phyloP scores from a whole-genome alignment of 73 alveolate genomes.

The Paramecium sexaurelia region DNA sequence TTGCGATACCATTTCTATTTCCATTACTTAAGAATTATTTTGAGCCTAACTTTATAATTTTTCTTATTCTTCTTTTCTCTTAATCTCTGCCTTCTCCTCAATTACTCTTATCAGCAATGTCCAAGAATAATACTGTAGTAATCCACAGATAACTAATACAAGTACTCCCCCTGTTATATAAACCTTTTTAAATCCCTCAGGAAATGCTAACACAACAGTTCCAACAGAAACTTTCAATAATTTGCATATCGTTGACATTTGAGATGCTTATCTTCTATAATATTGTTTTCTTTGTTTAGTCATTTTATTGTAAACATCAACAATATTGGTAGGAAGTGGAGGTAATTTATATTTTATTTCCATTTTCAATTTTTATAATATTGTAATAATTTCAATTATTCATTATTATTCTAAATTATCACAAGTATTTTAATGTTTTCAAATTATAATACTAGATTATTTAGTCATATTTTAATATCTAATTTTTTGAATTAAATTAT shows the following conservation, averaged over 20 bases:
- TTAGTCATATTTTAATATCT: too few species aligned
- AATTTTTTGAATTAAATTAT: too few species aligned
- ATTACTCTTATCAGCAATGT: not conserved
- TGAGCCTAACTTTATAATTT: not conserved
- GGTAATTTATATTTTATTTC: conserved; percentile 43
- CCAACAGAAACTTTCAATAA: conserved; percentile 44
- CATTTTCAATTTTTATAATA: not conserved
- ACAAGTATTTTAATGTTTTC: too few species aligned
- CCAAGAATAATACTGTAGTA: conserved; percentile 47
- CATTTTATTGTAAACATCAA: not conserved
- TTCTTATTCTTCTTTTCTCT: not conserved
- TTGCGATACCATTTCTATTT: not conserved
- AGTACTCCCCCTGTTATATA: conserved; percentile 11
- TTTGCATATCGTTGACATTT: conserved; percentile 48
- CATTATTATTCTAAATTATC: too few species aligned
- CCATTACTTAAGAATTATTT: not conserved
- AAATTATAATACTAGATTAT: too few species aligned
- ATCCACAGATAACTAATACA: conserved; percentile 7
- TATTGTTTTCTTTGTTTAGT: not conserved
- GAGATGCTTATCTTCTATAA: not conserved
- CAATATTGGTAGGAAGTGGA: conserved; percentile 18
- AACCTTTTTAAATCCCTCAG: conserved; percentile 49
- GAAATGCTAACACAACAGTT: conserved; percentile 55
- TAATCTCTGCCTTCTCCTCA: conserved; percentile 40
- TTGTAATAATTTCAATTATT: too few species aligned